Base-by-base conservation (phyloP, 305 asterid genomes). In the Solanum aculeatissimum region DNA sequence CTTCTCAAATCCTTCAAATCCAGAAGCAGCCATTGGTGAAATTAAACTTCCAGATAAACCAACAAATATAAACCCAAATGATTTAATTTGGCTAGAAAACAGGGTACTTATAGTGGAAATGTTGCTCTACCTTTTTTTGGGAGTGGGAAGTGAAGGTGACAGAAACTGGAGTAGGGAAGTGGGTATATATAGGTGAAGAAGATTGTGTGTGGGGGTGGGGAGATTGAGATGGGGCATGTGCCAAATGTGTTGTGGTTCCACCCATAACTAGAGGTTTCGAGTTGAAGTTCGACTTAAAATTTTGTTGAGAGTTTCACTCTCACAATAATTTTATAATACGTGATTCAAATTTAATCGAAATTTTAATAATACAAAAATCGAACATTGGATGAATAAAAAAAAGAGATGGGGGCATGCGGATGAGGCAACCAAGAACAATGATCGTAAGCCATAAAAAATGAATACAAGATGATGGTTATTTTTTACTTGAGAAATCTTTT, bases 1-100 rank as follows among this genome's bases (percentile, higher is more conserved):
- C 89, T 96, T 96, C 84, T 96, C 99, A 83, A 94, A 96, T 65
- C 99, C 99, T 85, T 96, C 99, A 83, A 96, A 96, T 40, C 98
- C 99, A 0, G 99, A 96, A 84, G 87, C 91, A 80, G 99, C 98
- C 99, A 96, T 95, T 25, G 62, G 15, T 77, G 65, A 43, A 69
- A 38, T 69, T 4, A 11, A 71, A 53, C 16, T 29, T 27, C 10
- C 35, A 71, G 47, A 21, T 60, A 12, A 60, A 60, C 29, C 38
- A 51, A 81, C 32, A 21, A 42, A 47, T 4, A 58, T n/a, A 40
- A 9, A 43, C 27, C 29, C 18, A 4, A 66, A 18, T 40, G 75
- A 12, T 60, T 65, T 29, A 29, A 29, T 29, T 55, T 62, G 55
- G 53, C 6, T 63, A 18, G 43, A 32, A 66, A 43, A 47, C 21